A percentile compares a stretch with the other conserved stretches of the same genome.
These are phyloP conservation scores for Saturnispora mendoncae DNA, from an alignment of 805 yeast genomes.

Conservation along the genomic window DNA sequence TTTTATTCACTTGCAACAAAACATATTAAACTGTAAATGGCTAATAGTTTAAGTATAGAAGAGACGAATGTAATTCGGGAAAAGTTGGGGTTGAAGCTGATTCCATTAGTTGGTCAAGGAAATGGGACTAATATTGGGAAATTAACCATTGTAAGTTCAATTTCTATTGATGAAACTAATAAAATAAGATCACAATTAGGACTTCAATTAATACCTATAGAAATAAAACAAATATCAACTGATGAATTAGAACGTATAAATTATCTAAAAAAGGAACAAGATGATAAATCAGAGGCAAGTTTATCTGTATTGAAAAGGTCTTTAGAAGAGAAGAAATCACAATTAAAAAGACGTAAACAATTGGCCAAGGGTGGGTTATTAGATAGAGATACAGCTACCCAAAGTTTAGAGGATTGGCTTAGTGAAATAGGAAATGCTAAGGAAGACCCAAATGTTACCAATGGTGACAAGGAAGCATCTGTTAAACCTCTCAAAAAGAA, in stretches of 20 bases:
- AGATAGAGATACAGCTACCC: conserved; percentile 23
- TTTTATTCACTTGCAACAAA: too few species aligned
- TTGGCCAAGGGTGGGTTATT: conserved; percentile 21
- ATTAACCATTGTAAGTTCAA: background rate
- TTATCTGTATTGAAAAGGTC: conserved; percentile 18
- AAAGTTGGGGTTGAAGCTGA: conserved; percentile 16
- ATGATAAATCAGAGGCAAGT: conserved; percentile 26
- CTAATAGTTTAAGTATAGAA: conserved; percentile 10
- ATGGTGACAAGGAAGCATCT: too few species aligned
- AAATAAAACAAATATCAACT: conserved; percentile 15
- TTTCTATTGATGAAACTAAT: conserved; percentile 42
- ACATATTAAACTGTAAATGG: too few species aligned
- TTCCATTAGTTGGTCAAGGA: background rate
- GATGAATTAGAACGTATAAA: conserved; percentile 30
- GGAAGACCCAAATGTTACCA: background rate
- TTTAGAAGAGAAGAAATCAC: conserved; percentile 13
- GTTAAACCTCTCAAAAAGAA: conserved; percentile 2
- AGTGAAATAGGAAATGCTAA: conserved; percentile 20
- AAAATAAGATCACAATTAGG: conserved; percentile 36
- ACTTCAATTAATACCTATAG: conserved; percentile 37
- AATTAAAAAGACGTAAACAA: conserved; percentile 18
- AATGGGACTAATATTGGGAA: conserved; percentile 2
- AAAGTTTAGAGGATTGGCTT: conserved; percentile 29
- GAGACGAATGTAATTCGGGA: conserved; percentile 20
- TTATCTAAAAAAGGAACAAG: conserved; percentile 25